These are phyloP conservation scores for Ascosphaera apis DNA, from an alignment of 2,329 filamentous ascomycete genomes.

Conservation along the genomic window DNA sequence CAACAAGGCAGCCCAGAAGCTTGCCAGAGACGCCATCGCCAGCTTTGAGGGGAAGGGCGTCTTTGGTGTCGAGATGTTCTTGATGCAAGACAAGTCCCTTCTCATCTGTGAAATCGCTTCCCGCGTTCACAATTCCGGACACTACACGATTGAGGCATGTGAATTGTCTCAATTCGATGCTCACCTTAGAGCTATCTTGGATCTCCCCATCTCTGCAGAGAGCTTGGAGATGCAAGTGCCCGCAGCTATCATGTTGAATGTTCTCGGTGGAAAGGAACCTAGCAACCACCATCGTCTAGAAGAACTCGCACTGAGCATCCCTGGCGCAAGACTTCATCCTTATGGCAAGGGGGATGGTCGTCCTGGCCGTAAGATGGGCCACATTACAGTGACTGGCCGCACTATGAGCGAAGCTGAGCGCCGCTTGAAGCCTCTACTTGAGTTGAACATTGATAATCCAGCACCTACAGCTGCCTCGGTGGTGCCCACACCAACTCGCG, in stretches of 20 bases:
- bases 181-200: slow-evolving; percentile 65
- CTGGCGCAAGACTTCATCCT: slow-evolving; percentile 48
- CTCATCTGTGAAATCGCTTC: slow-evolving; percentile 76
- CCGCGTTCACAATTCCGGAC: slow-evolving; percentile 72
- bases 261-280: slow-evolving; percentile 33
- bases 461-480: slow-evolving; percentile 7
- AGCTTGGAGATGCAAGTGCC: slow-evolving; percentile 23
- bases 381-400: slow-evolving; percentile 58
- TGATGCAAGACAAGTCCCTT: slow-evolving; percentile 47
- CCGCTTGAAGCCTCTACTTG: slow-evolving; percentile 45
- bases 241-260: slow-evolving; percentile 32
- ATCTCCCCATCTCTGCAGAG: slow-evolving; percentile 35
- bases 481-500: slow-evolving; percentile 11
- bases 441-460: slow-evolving; percentile 44
- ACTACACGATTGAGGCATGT: slow-evolving; percentile 86
- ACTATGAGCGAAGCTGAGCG: slow-evolving; percentile 45
- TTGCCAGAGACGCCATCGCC: slow-evolving; percentile 57
- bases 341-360: slow-evolving; percentile 76
- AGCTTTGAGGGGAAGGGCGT: slow-evolving; percentile 74
- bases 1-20: slow-evolving; percentile 42
- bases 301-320: slow-evolving; percentile 31
- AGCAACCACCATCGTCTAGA: slow-evolving; percentile 37
- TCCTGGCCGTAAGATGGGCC: slow-evolving; percentile 81
- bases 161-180: slow-evolving; percentile 79
- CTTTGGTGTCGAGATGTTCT: slow-evolving; percentile 92